phyloP scores from a whole-genome alignment of 1,284 basidiomycete genomes.

The Gomphus bonarii region DNA sequence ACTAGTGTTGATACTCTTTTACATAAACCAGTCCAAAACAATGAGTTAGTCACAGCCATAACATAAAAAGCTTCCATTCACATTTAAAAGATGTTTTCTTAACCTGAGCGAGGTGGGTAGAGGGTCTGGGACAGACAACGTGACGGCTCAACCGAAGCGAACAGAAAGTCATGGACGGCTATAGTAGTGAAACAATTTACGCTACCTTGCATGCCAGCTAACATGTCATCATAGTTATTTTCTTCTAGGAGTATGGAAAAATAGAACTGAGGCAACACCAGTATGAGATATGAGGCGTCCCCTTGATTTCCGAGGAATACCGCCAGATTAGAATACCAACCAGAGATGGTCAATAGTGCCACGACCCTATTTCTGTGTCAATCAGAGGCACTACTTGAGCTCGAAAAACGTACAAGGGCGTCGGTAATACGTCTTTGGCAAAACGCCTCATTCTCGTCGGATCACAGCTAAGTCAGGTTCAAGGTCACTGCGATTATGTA shows the following conservation, averaged over 20 bases:
- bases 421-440: background rate
- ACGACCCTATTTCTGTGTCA: background rate
- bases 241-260: background rate
- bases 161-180: background rate
- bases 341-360: background rate
- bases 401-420: background rate
- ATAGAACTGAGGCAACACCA: background rate
- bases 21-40: too few species aligned
- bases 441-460: background rate
- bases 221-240: too few species aligned
- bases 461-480: background rate
- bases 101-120: background rate
- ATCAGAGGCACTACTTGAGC: background rate
- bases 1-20: too few species aligned
- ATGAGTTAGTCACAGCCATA: too few species aligned
- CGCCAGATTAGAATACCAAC: background rate
- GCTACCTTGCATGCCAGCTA: too few species aligned
- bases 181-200: too few species aligned
- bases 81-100: background rate
- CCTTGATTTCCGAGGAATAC: background rate
- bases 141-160: background rate
- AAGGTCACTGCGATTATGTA: background rate
- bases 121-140: background rate
- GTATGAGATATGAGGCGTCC: background rate
- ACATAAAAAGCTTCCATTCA: background rate